These are phyloP conservation scores for Puccinia sorghi DNA, from an alignment of 1,284 basidiomycete species.

Conservation along the genomic window DNA sequence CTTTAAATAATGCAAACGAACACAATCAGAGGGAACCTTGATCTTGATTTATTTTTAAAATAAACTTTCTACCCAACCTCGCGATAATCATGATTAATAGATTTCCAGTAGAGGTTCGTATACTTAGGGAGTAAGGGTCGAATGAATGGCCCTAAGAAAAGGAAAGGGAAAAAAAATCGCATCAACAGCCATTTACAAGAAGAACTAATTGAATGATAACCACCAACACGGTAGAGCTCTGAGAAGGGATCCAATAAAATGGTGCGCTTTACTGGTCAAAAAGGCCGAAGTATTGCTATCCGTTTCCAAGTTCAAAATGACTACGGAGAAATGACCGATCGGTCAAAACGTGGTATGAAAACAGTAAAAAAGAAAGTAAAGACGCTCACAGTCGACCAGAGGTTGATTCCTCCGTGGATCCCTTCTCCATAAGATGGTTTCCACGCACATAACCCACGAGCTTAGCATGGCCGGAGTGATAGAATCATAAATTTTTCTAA, in stretches of 20 bases:
- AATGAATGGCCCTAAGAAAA: conserved; percentile 76
- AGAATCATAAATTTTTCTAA: conserved; percentile 70
- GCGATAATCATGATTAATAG: conserved; percentile 76
- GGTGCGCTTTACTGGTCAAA: conserved; percentile 54
- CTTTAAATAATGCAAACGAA: conserved; percentile 56
- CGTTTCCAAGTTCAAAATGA: conserved; percentile 39
- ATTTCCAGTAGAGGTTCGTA: conserved; percentile 70
- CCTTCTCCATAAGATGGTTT: conserved; percentile 62
- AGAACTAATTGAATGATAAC: not conserved
- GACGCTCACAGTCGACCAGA: conserved; percentile 67
- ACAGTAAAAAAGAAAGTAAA: conserved; percentile 16
- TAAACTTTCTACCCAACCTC: conserved; percentile 64
- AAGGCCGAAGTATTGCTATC: conserved; percentile 54
- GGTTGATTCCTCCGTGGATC: conserved; percentile 82
- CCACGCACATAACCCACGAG: conserved; percentile 60
- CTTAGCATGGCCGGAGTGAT: conserved; percentile 61
- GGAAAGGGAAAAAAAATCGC: conserved; percentile 64
- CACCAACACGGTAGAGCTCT: conserved; percentile 40
- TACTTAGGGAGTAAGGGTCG: conserved; percentile 69
- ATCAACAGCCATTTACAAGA: conserved; percentile 55
- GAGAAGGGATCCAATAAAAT: conserved; percentile 61
- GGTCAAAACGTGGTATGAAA: too few species aligned
- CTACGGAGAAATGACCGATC: conserved; percentile 4
- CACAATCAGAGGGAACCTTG: not conserved
- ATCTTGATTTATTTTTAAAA: not conserved